A percentile compares a stretch with the other conserved stretches of the same genome.
Conservation (phyloP, 2,329 filamentous ascomycete species). For the Albifimbria verrucaria region DNA sequence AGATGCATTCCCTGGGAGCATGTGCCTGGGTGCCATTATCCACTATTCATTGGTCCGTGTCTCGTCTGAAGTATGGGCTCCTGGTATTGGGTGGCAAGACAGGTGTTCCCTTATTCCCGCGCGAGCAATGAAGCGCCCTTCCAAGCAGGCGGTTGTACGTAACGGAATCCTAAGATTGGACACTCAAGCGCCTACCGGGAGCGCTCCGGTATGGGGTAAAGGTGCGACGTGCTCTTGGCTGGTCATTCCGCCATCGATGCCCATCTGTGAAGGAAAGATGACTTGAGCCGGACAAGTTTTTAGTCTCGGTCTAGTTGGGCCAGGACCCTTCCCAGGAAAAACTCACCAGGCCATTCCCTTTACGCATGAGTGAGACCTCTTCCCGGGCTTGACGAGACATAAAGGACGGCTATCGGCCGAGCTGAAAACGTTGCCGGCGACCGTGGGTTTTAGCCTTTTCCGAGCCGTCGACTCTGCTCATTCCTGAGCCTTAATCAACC, state of each 20-base stretch:
- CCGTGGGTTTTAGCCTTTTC: no score
- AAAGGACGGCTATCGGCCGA: background rate
- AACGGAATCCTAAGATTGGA: background rate
- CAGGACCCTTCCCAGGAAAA: no score
- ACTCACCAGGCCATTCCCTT: no score
- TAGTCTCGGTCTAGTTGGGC: no score
- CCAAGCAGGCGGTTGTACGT: background rate
- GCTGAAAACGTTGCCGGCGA: background rate
- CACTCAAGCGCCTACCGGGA: background rate
- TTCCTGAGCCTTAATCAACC: no score
- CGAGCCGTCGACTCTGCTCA: no score
- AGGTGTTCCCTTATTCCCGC: background rate
- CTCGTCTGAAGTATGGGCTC: no score
- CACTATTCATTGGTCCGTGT: no score
- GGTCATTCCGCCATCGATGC: background rate
- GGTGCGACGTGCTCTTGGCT: background rate
- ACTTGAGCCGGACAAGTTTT: no score
- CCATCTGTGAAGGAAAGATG: background rate
- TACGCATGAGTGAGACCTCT: background rate
- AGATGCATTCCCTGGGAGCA: background rate
- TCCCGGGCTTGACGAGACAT: background rate
- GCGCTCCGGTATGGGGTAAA: background rate
- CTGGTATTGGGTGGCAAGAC: background rate
- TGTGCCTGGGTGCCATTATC: background rate
- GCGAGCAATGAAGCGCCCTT: background rate